These are phyloP conservation scores for Phytophthora pisi DNA, from an alignment of 352 stramenopile species.

Conservation along the genomic window DNA sequence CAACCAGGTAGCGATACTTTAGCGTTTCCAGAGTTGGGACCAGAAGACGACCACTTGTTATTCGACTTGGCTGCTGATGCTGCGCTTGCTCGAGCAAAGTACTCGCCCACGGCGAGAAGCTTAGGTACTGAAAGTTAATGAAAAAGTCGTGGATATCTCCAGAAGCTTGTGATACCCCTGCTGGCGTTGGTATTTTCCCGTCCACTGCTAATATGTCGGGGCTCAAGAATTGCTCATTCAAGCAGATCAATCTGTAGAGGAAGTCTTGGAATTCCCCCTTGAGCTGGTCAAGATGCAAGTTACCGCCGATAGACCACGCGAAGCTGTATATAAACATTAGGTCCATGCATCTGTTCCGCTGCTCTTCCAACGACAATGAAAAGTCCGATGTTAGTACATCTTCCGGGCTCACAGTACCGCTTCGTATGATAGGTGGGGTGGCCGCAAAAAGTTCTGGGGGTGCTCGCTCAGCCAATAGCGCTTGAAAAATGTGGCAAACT, in stretches of 20 bases:
- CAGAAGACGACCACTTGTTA: slow-evolving; percentile 38
- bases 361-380: slow-evolving; percentile 41
- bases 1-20: slow-evolving; percentile 66
- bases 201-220: slow-evolving; percentile 56
- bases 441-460: slow-evolving; percentile 45
- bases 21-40: slow-evolving; percentile 72
- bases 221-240: slow-evolving; percentile 57
- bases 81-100: slow-evolving; percentile 11
- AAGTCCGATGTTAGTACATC: slow-evolving; percentile 24
- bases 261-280: slow-evolving; percentile 61
- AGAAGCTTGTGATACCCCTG: slow-evolving; percentile 48
- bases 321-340: slow-evolving; percentile 77
- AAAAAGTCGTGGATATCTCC: slow-evolving; percentile 74
- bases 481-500: slow-evolving; percentile 69
- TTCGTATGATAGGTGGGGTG: slow-evolving; percentile 6
- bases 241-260: slow-evolving; percentile 43
- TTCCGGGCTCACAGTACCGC: slow-evolving; percentile 4
- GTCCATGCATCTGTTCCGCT: slow-evolving; percentile 64
- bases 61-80: slow-evolving; percentile 25
- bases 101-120: slow-evolving; percentile 62
- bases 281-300: slow-evolving; percentile 48
- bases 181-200: slow-evolving; percentile 53
- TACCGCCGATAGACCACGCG: slow-evolving; percentile 74
- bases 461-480: slow-evolving; percentile 46
- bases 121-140: slow-evolving; percentile 67